Evolutionary conservation across 495 filamentous ascomycete species (phyloP).

Genomic region (Podospora pseudoanserina): DNA sequence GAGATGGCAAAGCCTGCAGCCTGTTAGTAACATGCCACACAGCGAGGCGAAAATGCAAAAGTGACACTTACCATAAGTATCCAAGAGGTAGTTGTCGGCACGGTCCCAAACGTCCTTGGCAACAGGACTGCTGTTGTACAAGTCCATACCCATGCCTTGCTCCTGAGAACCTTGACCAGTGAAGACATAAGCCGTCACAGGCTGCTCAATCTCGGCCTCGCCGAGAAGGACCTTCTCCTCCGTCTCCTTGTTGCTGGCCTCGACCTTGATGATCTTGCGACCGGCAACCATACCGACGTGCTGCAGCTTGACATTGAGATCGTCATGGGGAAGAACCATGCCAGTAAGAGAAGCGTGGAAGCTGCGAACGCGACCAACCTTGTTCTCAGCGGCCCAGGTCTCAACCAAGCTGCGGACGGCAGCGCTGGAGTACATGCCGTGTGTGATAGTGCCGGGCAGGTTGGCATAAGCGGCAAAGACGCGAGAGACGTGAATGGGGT

Average conservation of each 20-base stretch:
- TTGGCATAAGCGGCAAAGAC: conserved; percentile 94
- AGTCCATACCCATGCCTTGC: conserved; percentile 99
- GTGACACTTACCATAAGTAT: conserved; percentile 80
- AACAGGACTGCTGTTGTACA: conserved; percentile 87
- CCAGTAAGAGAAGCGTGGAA: conserved; percentile 93
- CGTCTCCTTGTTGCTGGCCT: conserved; percentile 86
- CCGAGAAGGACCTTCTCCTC: conserved; percentile 93
- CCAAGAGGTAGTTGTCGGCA: conserved; percentile 95
- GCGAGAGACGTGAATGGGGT: conserved; percentile 96
- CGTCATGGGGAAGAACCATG: conserved; percentile 96
- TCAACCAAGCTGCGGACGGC: conserved; percentile 97
- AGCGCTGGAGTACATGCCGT: conserved; percentile 98
- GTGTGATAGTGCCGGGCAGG: conserved; percentile 92
- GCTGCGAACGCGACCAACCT: conserved; percentile 92
- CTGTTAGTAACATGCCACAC: conserved; percentile 37
- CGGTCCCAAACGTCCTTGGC: conserved; percentile 98
- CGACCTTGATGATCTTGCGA: conserved; percentile 98
- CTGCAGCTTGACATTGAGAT: conserved; percentile 87
- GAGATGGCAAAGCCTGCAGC: conserved; percentile 81
- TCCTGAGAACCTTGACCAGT: conserved; percentile 97
- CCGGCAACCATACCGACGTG: conserved; percentile 97
- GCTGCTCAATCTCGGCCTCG: conserved; percentile 97
- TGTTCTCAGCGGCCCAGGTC: conserved; percentile 98
- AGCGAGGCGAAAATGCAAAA: not conserved
- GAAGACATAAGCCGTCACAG: conserved; percentile 96